Conservation (phyloP, 345 rosid species). For the thale cress (Arabidopsis thaliana) region TAIR10.1 NC_003071.7:17943001-17943500, state of each 20-base stretch:
- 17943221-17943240: background rate
- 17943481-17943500: background rate
- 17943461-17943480: slow-evolving; percentile 17
- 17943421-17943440: slow-evolving; percentile 44
- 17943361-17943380: background rate
- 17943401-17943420: slow-evolving; percentile 5
- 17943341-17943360: background rate
- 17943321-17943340: background rate
- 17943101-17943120: slow-evolving; percentile 10
- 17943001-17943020: slow-evolving; percentile 31
- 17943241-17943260: background rate
- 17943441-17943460: slow-evolving; percentile 26
- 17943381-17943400: slow-evolving; percentile 28
- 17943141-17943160: background rate
- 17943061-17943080: slow-evolving; percentile 36
- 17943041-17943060: slow-evolving; percentile 4
- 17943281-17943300: background rate
- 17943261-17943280: background rate
- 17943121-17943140: slow-evolving; percentile 22
- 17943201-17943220: background rate
- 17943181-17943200: background rate
- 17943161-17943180: slow-evolving; percentile 1
- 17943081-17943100: slow-evolving; percentile 35
- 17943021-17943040: slow-evolving; percentile 27
- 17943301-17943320: slow-evolving; percentile 4